phyloP scores from a whole-genome alignment of 352 stramenopile species.

The Plasmopara viticola region DNA sequence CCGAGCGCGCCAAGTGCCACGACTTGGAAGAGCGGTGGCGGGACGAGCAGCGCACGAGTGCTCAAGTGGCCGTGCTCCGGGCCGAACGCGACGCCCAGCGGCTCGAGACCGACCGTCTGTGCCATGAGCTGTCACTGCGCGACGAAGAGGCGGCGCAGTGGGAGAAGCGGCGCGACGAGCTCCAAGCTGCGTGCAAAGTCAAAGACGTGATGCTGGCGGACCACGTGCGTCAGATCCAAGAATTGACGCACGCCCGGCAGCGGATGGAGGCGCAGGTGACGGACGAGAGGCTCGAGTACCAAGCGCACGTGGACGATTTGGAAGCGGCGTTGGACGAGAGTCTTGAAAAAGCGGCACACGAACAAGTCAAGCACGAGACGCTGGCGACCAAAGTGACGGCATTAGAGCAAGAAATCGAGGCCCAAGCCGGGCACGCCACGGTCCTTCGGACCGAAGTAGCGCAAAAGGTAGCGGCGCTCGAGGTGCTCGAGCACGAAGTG shows the following conservation, averaged over 20 bases:
- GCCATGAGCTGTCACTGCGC: conserved; percentile 20
- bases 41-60: conserved; percentile 18
- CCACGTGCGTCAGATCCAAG: conserved; percentile 44
- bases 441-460: conserved; percentile 24
- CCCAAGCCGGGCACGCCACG: conserved; percentile 18
- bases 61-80: conserved; percentile 15
- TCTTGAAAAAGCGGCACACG: conserved; percentile 33
- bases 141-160: conserved; percentile 19
- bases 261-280: conserved; percentile 37
- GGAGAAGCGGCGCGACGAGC: conserved; percentile 45
- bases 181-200: conserved; percentile 51
- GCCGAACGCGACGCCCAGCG: conserved; percentile 21
- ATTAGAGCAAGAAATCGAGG: conserved; percentile 10
- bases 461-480: conserved; percentile 47
- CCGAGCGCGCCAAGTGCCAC: conserved; percentile 14
- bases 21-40: conserved; percentile 30
- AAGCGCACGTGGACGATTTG: conserved; percentile 52
- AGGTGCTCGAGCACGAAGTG: conserved; percentile 69
- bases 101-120: conserved; percentile 13
- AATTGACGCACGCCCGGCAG: conserved; percentile 28
- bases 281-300: conserved; percentile 41
- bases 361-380: conserved; percentile 30
- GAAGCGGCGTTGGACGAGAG: conserved; percentile 53
- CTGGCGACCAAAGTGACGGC: conserved; percentile 15
- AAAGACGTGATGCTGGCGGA: conserved; percentile 73